Evolutionary conservation across 2,329 filamentous ascomycete species (phyloP).

Genomic region (Chrysoporthe cubensis): DNA sequence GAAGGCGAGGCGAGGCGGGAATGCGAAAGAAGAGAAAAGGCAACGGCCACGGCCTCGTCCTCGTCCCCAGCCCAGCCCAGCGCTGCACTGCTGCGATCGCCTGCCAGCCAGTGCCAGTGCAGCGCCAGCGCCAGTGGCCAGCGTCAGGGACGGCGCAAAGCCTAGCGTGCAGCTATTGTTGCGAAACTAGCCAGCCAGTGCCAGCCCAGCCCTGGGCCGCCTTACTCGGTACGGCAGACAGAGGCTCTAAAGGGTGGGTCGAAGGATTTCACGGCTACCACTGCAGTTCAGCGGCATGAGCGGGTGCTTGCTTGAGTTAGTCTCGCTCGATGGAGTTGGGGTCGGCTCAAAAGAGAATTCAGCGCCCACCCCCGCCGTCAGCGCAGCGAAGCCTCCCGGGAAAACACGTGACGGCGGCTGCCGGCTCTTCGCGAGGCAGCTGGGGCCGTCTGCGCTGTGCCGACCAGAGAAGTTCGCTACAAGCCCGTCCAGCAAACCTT

Average conservation of each 20-base stretch:
- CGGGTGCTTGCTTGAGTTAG: too few species aligned
- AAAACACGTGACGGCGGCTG: constrained; percentile 25
- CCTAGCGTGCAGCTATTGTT: constrained; percentile 18
- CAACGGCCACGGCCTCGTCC: constrained; percentile 4
- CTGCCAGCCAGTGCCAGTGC: not conserved
- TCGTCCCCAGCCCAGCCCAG: too few species aligned
- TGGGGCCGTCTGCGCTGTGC: constrained; percentile 15
- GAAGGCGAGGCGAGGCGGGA: constrained; percentile 16
- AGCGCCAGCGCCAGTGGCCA: not conserved
- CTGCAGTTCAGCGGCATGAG: not conserved
- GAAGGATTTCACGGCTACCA: not conserved
- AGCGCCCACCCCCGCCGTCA: constrained; percentile 18
- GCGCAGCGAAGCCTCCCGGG: not conserved
- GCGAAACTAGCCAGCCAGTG: not conserved
- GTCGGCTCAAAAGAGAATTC: not conserved
- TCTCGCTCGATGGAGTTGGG: not conserved
- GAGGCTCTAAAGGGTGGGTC: constrained; percentile 1
- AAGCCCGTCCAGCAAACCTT: constrained; percentile 22
- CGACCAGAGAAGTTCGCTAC: constrained; percentile 21
- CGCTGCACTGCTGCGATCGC: not conserved
- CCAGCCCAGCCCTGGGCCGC: not conserved
- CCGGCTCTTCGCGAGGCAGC: constrained; percentile 21
- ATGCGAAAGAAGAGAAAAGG: not conserved
- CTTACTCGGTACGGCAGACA: not conserved
- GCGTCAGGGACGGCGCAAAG: constrained; percentile 8